Base-by-base conservation (phyloP, 73 alveolate species). In the Paraurostyla sp. region DNA sequence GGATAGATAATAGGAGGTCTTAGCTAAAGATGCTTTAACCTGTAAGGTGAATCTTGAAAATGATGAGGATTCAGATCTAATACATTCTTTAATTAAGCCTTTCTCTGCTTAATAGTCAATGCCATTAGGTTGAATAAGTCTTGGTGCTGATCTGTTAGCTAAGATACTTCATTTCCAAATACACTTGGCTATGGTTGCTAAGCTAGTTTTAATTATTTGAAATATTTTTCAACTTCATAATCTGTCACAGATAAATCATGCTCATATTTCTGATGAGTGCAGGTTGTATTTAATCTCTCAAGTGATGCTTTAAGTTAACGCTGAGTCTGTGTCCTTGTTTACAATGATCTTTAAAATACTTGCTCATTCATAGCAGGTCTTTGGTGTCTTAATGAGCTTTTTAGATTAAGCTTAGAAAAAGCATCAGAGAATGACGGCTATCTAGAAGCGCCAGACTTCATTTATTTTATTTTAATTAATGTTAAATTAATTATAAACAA, bases 1-100 rank as follows among this genome's bases (percentile, higher is more conserved):
- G 82, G 40, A 65, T 65, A 65, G 35, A 65, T 65, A 6, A 65
- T 65, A 9, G 82, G 82, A 3, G 82, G 82, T 40, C 82, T 65
- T 35, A 22, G 16, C 23, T 65, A 38, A 23, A 65, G 9, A 11
- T 18, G 56, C 25, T 65, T 65, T 0, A 36, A n/a, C 25, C 18
- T 38, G 25, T 65, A 65, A 1, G 82, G 82, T 11, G 82, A 65
- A 4, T 32, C 1, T 2, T 15, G 43, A 40, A 16, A 65, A n/a
- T 65, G 35, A 1, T 65, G 60, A 15, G 35, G 1, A 23, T 65
- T 65, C 7, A 65, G 58, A 3, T 65, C 82, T 1, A 65, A 16
- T 6, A 65, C 1, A 9, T 25, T 22, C 7, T 33, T 3, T 22
- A 16, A 16, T 30, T 65, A 56, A 20, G 7, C 1, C 6, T 65